phyloP scores from a whole-genome alignment of 2,329 filamentous ascomycete genomes.

The Mycosphaerella sp. region DNA sequence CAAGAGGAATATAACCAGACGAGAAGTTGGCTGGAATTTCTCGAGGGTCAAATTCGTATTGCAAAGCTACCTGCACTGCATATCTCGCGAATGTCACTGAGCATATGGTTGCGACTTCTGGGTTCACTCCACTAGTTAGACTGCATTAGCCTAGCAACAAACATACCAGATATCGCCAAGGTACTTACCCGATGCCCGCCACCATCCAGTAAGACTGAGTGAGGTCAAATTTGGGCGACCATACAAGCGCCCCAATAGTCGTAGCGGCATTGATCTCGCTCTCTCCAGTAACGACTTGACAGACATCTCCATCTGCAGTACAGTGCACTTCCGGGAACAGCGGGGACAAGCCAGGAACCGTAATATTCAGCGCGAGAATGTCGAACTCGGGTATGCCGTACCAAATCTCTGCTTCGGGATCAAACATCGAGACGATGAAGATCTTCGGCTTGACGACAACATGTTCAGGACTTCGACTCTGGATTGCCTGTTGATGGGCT shows the following conservation, averaged over 20 bases:
- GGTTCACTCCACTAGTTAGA: constrained; percentile 54
- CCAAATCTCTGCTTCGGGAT: constrained; percentile 45
- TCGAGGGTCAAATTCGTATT: constrained; percentile 68
- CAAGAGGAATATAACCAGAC: constrained; percentile 64
- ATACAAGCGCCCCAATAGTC: constrained; percentile 57
- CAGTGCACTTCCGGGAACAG: constrained; percentile 51
- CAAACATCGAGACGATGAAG: constrained; percentile 58
- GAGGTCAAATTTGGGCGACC: constrained; percentile 59
- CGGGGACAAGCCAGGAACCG: constrained; percentile 31
- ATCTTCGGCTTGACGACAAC: constrained; percentile 50
- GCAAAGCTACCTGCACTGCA: constrained; percentile 66
- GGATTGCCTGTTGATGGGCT: not conserved
- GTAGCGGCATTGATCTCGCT: constrained; percentile 64
- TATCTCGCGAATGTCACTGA: constrained; percentile 63
- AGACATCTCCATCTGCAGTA: constrained; percentile 54
- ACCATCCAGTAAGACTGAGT: constrained; percentile 63
- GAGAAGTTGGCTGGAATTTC: constrained; percentile 60
- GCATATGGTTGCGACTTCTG: constrained; percentile 56
- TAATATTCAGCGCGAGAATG: constrained; percentile 33
- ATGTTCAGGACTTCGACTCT: constrained; percentile 24
- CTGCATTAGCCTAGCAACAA: no score
- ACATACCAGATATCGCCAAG: not conserved
- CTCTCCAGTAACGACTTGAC: constrained; percentile 60
- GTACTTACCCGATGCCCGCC: constrained; percentile 55
- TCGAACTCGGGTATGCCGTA: constrained; percentile 32